Conservation (phyloP, 179 eudicot species). For the Beta lomatogona region DNA sequence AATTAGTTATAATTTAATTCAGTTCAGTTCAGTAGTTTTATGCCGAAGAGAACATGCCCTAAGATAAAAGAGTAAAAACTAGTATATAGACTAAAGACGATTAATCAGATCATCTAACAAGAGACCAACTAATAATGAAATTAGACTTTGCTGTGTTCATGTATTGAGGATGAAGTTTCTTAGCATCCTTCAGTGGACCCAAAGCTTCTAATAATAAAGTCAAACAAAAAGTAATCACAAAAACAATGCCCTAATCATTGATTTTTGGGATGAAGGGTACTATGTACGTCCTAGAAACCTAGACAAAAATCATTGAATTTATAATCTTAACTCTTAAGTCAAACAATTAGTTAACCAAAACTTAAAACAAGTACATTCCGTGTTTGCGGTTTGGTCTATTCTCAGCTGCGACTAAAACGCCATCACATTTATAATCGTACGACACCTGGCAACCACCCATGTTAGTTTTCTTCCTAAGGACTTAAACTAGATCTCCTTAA, state of each 20-base stretch:
- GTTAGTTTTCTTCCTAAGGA: background rate
- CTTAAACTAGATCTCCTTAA: no score
- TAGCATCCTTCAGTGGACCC: constrained; percentile 24
- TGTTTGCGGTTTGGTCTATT: constrained; percentile 1
- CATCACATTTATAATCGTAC: background rate
- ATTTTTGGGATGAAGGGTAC: background rate
- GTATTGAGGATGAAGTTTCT: background rate
- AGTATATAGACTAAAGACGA: no score
- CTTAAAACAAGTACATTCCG: constrained; percentile 27
- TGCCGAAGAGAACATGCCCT: no score
- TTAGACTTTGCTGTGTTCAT: no score
- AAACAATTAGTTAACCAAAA: background rate
- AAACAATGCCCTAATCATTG: background rate
- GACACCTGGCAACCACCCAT: background rate
- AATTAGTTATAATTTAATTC: no score
- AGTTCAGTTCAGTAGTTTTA: no score
- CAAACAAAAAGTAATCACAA: background rate
- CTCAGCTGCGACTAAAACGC: background rate
- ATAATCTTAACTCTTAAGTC: constrained; percentile 4
- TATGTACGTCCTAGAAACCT: background rate
- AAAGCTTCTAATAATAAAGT: constrained; percentile 7
- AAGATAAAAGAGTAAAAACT: no score
- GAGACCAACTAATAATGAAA: no score
- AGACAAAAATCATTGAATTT: constrained; percentile 16
- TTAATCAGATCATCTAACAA: no score